A percentile compares a stretch with the other conserved stretches of the same genome.
These are phyloP conservation scores for Pleurotus pulmonarius DNA, from an alignment of 768 basidiomycete species.

Conservation along the genomic window DNA sequence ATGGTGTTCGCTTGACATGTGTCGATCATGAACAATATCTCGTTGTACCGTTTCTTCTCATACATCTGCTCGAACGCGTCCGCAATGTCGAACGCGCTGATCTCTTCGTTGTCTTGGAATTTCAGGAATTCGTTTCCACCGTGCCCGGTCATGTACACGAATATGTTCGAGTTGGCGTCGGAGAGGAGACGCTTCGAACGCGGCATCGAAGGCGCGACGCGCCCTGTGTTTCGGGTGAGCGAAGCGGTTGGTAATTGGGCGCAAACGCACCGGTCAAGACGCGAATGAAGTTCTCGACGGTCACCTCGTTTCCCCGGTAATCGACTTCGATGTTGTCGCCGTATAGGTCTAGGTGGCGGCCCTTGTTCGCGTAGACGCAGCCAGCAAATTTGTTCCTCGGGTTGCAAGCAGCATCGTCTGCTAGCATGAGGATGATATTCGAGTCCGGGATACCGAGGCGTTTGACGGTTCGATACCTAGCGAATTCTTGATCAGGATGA, in stretches of 20 bases:
- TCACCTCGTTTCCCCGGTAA: slow-evolving; percentile 97
- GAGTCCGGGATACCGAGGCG: slow-evolving; percentile 97
- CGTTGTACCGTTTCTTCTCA: slow-evolving; percentile 97
- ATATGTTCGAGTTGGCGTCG: slow-evolving; percentile 88
- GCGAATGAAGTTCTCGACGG: slow-evolving; percentile 92
- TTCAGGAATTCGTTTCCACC: slow-evolving; percentile 98
- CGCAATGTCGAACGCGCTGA: slow-evolving; percentile 94
- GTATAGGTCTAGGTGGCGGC: slow-evolving; percentile 81
- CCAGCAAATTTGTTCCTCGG: slow-evolving; percentile 88
- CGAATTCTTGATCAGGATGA: background rate
- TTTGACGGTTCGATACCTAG: slow-evolving; percentile 96
- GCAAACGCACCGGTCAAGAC: slow-evolving; percentile 78
- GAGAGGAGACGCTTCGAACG: slow-evolving; percentile 90
- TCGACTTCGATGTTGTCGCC: slow-evolving; percentile 98
- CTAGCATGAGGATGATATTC: slow-evolving; percentile 98
- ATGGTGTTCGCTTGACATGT: slow-evolving; percentile 97
- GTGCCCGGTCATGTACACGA: slow-evolving; percentile 98
- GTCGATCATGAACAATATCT: slow-evolving; percentile 97
- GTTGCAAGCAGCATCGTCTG: slow-evolving; percentile 95
- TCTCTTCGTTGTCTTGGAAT: slow-evolving; percentile 98
- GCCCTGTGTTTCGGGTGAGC: slow-evolving; percentile 44
- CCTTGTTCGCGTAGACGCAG: slow-evolving; percentile 87
- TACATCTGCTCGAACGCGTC: slow-evolving; percentile 99
- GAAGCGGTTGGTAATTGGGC: background rate
- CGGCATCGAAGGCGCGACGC: slow-evolving; percentile 79